These are phyloP conservation scores for Ramaria sp. DNA, from an alignment of 768 basidiomycete species.

Conservation along the genomic window DNA sequence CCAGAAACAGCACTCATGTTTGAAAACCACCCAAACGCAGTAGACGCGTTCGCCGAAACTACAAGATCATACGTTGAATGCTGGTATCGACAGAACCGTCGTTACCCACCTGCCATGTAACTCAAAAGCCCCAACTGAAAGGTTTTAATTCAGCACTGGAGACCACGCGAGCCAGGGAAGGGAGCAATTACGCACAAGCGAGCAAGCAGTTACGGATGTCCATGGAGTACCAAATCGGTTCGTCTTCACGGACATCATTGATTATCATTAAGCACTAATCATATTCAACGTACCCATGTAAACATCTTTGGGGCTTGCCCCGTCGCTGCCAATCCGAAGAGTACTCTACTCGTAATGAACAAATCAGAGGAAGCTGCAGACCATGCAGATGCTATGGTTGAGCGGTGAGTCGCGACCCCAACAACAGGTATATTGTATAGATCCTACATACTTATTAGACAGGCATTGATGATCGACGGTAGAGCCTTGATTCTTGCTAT, in stretches of 20 bases:
- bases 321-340: slow-evolving; percentile 26
- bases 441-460: slow-evolving; percentile 37
- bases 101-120: slow-evolving; percentile 46
- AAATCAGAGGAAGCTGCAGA: slow-evolving; percentile 60
- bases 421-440: slow-evolving; percentile 2
- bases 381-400: slow-evolving; percentile 45
- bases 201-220: neutral
- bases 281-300: slow-evolving; percentile 25
- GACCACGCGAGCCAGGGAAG: neutral
- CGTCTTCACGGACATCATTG: neutral
- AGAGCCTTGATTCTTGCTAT: slow-evolving; percentile 54
- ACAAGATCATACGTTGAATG: neutral
- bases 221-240: slow-evolving; percentile 6
- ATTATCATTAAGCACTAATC: slow-evolving; percentile 16
- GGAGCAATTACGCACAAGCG: neutral
- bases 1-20: slow-evolving; percentile 53
- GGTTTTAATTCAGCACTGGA: neutral
- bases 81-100: slow-evolving; percentile 11
- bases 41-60: slow-evolving; percentile 49
- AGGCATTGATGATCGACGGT: slow-evolving; percentile 55
- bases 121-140: slow-evolving; percentile 54
- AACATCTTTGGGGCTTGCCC: slow-evolving; percentile 33
- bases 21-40: slow-evolving; percentile 71
- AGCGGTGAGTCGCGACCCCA: neutral
- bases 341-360: slow-evolving; percentile 37